Conservation (phyloP, 176 grass and related monocot genomes). For the Areca catechu region DNA sequence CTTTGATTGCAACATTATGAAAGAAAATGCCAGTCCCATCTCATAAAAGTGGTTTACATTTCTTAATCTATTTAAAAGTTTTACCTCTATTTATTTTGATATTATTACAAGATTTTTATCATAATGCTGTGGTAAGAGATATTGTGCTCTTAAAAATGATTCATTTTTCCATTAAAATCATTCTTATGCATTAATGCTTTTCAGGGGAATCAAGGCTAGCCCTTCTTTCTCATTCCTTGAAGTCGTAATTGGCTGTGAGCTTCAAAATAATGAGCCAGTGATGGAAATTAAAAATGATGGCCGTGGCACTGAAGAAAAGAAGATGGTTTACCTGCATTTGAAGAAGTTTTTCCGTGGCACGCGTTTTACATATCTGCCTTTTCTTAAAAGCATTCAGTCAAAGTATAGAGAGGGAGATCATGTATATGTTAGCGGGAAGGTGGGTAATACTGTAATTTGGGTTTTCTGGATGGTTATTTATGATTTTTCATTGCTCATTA, state of each 20-base stretch:
- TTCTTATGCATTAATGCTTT: slow-evolving; percentile 4
- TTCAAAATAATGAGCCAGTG: slow-evolving; percentile 33
- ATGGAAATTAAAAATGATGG: slow-evolving; percentile 33
- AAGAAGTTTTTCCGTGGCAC: slow-evolving; percentile 64
- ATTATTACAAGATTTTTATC: no score
- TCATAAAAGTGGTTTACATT: no score
- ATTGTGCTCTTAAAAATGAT: no score
- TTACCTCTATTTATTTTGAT: no score
- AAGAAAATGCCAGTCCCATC: no score
- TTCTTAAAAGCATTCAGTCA: slow-evolving; percentile 64
- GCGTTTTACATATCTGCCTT: slow-evolving; percentile 43
- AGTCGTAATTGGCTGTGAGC: slow-evolving; percentile 60
- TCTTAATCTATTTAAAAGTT: no score
- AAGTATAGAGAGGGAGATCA: slow-evolving; percentile 75
- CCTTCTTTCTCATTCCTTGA: slow-evolving; percentile 53
- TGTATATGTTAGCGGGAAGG: slow-evolving; percentile 92
- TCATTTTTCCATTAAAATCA: neutral
- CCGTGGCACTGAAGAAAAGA: slow-evolving; percentile 30
- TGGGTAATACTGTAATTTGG: slow-evolving; percentile 28
- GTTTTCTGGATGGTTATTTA: neutral
- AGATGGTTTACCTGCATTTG: slow-evolving; percentile 78
- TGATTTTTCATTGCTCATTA: no score
- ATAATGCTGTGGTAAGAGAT: no score
- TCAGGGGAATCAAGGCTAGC: slow-evolving; percentile 51
- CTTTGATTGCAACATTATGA: no score